phyloP scores from a whole-genome alignment of 768 basidiomycete species.

The Holtermannia corniformis region DNA sequence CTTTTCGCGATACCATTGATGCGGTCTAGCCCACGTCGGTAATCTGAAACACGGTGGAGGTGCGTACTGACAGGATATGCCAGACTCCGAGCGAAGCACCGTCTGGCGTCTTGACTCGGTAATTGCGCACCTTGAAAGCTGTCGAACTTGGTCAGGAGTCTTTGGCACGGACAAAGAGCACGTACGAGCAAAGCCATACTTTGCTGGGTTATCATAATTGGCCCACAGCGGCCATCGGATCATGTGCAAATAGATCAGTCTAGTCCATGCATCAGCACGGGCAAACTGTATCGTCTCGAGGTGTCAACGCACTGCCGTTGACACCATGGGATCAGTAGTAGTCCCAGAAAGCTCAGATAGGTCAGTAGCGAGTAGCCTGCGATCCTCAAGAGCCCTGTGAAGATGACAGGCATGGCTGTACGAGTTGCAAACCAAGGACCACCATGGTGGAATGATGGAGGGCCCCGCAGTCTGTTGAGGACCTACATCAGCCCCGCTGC shows the following conservation, averaged over 20 bases:
- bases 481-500: no score
- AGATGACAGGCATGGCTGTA: no score
- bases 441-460: no score
- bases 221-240: conserved; percentile 56
- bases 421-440: no score
- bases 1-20: conserved; percentile 37
- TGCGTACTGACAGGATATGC: conserved; percentile 31
- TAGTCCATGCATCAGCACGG: conserved; percentile 24
- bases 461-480: no score
- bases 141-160: not conserved
- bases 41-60: conserved; percentile 1
- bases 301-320: conserved; percentile 57
- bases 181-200: conserved; percentile 72
- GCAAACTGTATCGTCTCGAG: conserved; percentile 1
- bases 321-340: conserved; percentile 55
- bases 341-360: conserved; percentile 42
- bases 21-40: conserved; percentile 41
- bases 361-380: not conserved
- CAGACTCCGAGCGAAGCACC: conserved; percentile 59
- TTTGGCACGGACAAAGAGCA: conserved; percentile 2
- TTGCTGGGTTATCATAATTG: conserved; percentile 60
- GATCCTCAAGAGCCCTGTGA: no score
- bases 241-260: conserved; percentile 58
- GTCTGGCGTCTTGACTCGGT: conserved; percentile 63
- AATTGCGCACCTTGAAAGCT: conserved; percentile 71